Percentiles rank a stretch among this genome's conserved stretches.
Conservation (phyloP, 352 stramenopile species). For the Phytophthora megakarya region DNA sequence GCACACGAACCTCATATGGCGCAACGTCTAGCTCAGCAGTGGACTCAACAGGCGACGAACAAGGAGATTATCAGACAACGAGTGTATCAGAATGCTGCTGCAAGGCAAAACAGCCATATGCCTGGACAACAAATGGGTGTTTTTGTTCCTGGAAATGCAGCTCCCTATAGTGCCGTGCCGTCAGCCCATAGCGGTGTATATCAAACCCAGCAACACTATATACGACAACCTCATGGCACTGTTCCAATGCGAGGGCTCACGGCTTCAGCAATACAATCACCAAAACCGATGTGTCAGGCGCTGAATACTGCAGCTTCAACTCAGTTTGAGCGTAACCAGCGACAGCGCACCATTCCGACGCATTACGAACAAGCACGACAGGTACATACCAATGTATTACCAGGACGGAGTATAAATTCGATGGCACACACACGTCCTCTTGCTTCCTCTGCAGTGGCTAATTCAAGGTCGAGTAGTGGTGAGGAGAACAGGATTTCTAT, state of each 20-base stretch:
- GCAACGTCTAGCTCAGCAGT: constrained; percentile 19
- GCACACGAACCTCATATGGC: background rate
- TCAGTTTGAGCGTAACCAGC: constrained; percentile 8
- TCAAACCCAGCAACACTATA: constrained; percentile 16
- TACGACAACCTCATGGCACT: constrained; percentile 12
- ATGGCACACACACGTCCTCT: constrained; percentile 1
- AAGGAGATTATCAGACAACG: constrained; percentile 25
- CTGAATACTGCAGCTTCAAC: background rate
- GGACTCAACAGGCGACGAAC: constrained; percentile 13
- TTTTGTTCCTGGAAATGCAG: constrained; percentile 6
- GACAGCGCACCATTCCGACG: background rate
- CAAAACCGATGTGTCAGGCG: constrained; percentile 5
- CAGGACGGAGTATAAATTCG: background rate
- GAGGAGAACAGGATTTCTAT: constrained; percentile 6
- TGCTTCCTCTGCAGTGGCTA: background rate
- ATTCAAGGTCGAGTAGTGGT: background rate
- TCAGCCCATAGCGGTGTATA: background rate
- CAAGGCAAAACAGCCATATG: constrained; percentile 21
- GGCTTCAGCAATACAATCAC: background rate
- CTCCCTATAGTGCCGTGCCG: background rate
- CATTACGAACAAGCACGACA: constrained; percentile 22
- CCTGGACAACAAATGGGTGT: constrained; percentile 15
- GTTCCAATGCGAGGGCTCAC: constrained; percentile 9
- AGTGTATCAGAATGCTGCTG: constrained; percentile 22
- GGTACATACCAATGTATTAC: constrained; percentile 1